A percentile compares a stretch with the other conserved stretches of the same genome.
Evolutionary conservation across 2,329 filamentous ascomycete genomes (phyloP).

Genomic region (Pseudocercospora macadamiae): DNA sequence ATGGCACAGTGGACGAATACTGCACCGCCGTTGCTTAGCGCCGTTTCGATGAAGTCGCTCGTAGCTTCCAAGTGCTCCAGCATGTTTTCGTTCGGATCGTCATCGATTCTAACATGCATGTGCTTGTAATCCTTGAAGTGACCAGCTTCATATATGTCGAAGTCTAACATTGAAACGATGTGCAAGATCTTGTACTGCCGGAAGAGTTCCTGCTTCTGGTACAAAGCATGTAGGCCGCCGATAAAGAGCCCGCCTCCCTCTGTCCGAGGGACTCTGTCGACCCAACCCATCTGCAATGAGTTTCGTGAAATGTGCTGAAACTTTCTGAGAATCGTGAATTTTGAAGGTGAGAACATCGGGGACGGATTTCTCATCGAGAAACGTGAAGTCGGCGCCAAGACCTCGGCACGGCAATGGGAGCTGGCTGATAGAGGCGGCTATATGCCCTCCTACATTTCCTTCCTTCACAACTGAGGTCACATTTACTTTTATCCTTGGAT

Average conservation of each 20-base stretch:
- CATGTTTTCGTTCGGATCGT: conserved; percentile 84
- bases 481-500: too few species aligned
- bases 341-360: too few species aligned
- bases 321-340: too few species aligned
- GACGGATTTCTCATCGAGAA: not conserved
- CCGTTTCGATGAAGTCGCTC: conserved; percentile 78
- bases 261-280: conserved; percentile 43
- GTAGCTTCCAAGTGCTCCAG: conserved; percentile 72
- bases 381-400: not conserved
- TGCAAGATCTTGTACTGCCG: conserved; percentile 78
- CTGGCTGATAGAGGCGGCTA: too few species aligned
- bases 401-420: too few species aligned
- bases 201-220: conserved; percentile 60
- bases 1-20: conserved; percentile 81
- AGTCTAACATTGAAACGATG: conserved; percentile 76
- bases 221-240: conserved; percentile 45
- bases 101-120: conserved; percentile 80
- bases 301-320: too few species aligned
- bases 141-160: conserved; percentile 61
- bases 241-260: conserved; percentile 42
- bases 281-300: conserved; percentile 40
- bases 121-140: conserved; percentile 61
- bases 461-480: too few species aligned
- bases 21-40: conserved; percentile 61
- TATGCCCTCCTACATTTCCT: too few species aligned